phyloP scores from a whole-genome alignment of 2,329 filamentous ascomycete genomes.

The Paraphaeosphaeria minitans region DNA sequence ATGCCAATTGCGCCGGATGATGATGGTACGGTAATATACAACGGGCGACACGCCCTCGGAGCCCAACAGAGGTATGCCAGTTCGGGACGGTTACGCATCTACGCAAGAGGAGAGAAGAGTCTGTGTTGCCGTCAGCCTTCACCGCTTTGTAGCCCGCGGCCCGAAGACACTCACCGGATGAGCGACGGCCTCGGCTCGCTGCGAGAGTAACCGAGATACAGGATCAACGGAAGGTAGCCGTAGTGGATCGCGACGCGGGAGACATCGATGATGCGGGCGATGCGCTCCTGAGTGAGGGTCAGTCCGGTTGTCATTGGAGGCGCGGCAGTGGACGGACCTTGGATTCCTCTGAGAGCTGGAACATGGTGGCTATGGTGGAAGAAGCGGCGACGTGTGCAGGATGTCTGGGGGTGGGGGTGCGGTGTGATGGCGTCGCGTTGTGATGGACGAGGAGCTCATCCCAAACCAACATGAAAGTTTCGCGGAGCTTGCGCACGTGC shows the following conservation, averaged over 20 bases:
- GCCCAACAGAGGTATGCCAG: conserved; percentile 10
- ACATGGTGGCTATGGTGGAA: conserved; percentile 49
- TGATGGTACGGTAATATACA: conserved; percentile 38
- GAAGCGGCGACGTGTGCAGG: conserved; percentile 1
- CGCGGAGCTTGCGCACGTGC: conserved; percentile 17
- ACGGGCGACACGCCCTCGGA: conserved; percentile 20
- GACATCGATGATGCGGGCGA: conserved; percentile 93
- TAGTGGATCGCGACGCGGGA: conserved; percentile 95
- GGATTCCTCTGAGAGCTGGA: conserved; percentile 87
- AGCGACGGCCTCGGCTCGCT: conserved; percentile 87
- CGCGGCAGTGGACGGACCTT: conserved; percentile 66
- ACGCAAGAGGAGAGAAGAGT: conserved; percentile 48
- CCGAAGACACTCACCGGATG: conserved; percentile 61
- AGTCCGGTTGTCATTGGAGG: conserved; percentile 18
- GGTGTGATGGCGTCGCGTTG: conserved; percentile 10
- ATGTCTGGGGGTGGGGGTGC: conserved; percentile 1
- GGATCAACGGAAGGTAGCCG: conserved; percentile 93
- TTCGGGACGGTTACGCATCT: conserved; percentile 33
- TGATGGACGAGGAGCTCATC: conserved; percentile 9
- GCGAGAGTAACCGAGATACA: conserved; percentile 96
- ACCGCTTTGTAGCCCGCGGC: conserved; percentile 3
- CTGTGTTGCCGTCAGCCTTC: conserved; percentile 32
- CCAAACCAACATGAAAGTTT: conserved; percentile 13
- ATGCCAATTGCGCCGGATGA: conserved; percentile 34
- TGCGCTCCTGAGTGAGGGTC: conserved; percentile 76